Evolutionary conservation across 768 basidiomycete species (phyloP).

Genomic region (Sporobolomyces pararoseus): DNA sequence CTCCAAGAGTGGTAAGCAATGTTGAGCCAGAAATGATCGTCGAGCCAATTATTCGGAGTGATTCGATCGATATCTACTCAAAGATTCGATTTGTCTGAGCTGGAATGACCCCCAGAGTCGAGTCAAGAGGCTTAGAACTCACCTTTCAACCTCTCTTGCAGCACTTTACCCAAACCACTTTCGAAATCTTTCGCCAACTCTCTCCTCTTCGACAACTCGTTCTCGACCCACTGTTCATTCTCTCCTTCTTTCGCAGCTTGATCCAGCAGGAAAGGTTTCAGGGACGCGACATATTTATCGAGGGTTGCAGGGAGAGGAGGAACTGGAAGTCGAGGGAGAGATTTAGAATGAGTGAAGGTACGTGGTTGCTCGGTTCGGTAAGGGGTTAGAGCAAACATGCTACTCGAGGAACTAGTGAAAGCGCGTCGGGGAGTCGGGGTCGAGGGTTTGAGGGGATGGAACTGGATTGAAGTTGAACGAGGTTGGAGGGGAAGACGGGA

Average conservation of each 20-base stretch:
- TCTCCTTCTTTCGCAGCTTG: slow-evolving; percentile 57
- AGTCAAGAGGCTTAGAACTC: too few species aligned
- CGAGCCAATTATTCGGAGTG: slow-evolving; percentile 87
- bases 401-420: background rate
- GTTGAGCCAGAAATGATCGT: slow-evolving; percentile 87
- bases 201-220: slow-evolving; percentile 58
- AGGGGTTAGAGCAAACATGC: slow-evolving; percentile 48
- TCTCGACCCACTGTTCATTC: slow-evolving; percentile 49
- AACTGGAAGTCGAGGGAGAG: slow-evolving; percentile 71
- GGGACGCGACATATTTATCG: slow-evolving; percentile 68
- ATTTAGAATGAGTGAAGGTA: slow-evolving; percentile 48
- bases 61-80: slow-evolving; percentile 67
- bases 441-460: background rate
- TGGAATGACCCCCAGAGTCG: too few species aligned
- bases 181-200: slow-evolving; percentile 66
- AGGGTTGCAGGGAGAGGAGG: slow-evolving; percentile 72
- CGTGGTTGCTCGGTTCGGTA: slow-evolving; percentile 44
- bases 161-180: slow-evolving; percentile 61
- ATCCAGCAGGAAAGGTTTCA: slow-evolving; percentile 74
- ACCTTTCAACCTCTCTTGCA: slow-evolving; percentile 75
- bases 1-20: slow-evolving; percentile 86
- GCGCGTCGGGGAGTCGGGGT: background rate
- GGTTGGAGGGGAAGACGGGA: background rate
- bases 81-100: too few species aligned
- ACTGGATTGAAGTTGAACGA: slow-evolving; percentile 9